Evolutionary conservation across 2,329 filamentous ascomycete species (phyloP).

Genomic region (Cladophialophora bantiana): DNA sequence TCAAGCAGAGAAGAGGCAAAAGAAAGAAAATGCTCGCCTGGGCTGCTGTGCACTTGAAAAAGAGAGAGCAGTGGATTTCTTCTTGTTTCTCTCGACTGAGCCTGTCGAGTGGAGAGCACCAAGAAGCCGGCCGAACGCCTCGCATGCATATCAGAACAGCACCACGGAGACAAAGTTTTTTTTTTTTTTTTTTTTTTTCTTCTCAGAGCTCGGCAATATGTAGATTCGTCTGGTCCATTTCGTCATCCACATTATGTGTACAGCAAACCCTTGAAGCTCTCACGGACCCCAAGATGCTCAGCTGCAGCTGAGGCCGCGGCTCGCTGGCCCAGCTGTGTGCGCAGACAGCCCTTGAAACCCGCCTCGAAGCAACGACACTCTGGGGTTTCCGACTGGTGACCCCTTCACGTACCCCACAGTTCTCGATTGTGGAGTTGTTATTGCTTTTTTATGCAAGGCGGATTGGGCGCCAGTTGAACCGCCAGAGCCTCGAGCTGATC

Average conservation of each 20-base stretch:
- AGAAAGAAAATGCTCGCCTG: neutral
- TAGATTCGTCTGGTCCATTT: neutral
- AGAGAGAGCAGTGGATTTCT: neutral
- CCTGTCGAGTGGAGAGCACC: conserved; percentile 7
- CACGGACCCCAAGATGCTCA: neutral
- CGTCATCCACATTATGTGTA: neutral
- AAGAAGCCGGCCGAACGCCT: conserved; percentile 9
- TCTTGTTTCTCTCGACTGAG: neutral
- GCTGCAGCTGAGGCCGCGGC: neutral
- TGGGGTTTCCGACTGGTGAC: too few relatives aligned
- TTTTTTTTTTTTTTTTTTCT: too few relatives aligned
- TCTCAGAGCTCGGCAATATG: neutral
- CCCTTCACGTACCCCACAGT: too few relatives aligned
- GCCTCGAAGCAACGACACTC: too few relatives aligned
- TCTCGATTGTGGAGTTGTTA: too few relatives aligned
- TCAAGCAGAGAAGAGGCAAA: neutral
- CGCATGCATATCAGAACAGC: neutral
- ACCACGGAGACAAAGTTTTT: neutral
- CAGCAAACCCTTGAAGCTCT: neutral
- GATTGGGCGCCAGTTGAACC: too few relatives aligned
- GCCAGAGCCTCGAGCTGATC: neutral
- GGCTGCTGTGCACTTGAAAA: neutral
- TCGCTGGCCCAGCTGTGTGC: neutral
- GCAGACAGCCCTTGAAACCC: too few relatives aligned
- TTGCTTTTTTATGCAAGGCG: too few relatives aligned